Conservation (phyloP, 768 basidiomycete species). For the Pleurotus tuber-regium region DNA sequence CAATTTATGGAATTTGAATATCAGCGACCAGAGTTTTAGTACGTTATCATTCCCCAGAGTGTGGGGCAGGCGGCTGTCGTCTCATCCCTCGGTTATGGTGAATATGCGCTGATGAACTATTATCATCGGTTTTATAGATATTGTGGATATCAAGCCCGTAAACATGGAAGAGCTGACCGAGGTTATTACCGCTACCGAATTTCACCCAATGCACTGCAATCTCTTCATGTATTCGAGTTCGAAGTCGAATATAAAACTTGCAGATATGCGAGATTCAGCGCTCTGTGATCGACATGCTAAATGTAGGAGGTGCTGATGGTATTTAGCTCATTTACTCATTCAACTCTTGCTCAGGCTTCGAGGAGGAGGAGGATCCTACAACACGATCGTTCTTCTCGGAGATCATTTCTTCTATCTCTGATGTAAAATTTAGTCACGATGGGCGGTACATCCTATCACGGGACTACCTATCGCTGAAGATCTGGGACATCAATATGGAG, state of each 20-base stretch:
- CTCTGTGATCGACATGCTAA: constrained; percentile 96
- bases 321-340: constrained; percentile 13
- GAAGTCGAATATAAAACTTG: constrained; percentile 99
- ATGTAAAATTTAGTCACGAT: constrained; percentile 98
- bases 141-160: constrained; percentile 99
- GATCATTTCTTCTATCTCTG: constrained; percentile 99
- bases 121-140: constrained; percentile 73
- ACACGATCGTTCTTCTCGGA: constrained; percentile 99
- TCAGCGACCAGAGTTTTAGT: constrained; percentile 99
- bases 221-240: constrained; percentile 99
- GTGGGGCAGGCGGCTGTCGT: constrained; percentile 1
- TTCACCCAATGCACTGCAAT: constrained; percentile 97
- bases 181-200: constrained; percentile 99
- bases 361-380: constrained; percentile 97
- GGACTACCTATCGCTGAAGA: constrained; percentile 96
- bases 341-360: constrained; percentile 66
- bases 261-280: constrained; percentile 98
- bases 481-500: constrained; percentile 99
- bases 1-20: constrained; percentile 98
- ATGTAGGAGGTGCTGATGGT: constrained; percentile 51
- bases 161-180: constrained; percentile 99
- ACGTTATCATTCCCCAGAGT: constrained; percentile 30
- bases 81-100: constrained; percentile 4
- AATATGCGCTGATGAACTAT: no score
- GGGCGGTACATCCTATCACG: constrained; percentile 95